Conservation (phyloP, 2,329 filamentous ascomycete species). For the Fusarium nygamai region DNA sequence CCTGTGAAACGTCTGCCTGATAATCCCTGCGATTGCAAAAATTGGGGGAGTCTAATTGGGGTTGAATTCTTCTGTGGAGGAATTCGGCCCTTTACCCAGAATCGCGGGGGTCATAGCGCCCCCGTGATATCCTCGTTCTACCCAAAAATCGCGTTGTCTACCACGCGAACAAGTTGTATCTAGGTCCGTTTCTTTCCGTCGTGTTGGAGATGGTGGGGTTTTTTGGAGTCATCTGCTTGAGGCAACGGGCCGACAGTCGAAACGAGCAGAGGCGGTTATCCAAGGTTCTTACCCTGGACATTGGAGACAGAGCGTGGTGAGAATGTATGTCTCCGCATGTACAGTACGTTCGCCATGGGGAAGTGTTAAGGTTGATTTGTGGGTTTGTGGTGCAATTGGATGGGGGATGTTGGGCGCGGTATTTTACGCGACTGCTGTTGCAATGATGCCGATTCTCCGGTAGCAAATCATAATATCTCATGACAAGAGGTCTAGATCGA, state of each 20-base stretch:
- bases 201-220: slow-evolving; percentile 7
- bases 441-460: not conserved
- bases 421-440: not conserved
- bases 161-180: not conserved
- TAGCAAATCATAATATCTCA: not conserved
- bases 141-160: not conserved
- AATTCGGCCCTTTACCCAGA: slow-evolving; percentile 30
- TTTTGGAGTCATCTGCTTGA: slow-evolving; percentile 16
- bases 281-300: not conserved
- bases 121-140: slow-evolving; percentile 25
- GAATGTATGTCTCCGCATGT: not conserved
- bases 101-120: slow-evolving; percentile 27
- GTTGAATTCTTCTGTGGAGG: slow-evolving; percentile 1
- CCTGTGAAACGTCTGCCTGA: slow-evolving; percentile 9
- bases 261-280: not conserved
- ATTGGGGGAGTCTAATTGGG: not conserved
- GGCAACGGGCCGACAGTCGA: slow-evolving; percentile 8
- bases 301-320: not conserved
- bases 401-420: not conserved
- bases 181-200: slow-evolving; percentile 15
- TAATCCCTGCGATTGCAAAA: not conserved
- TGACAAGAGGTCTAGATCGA: not conserved
- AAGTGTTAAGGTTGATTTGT: slow-evolving; percentile 25
- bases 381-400: not conserved
- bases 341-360: not conserved